Conservation (phyloP, 2,329 filamentous ascomycete species). For the Cryphonectria naterciae region DNA sequence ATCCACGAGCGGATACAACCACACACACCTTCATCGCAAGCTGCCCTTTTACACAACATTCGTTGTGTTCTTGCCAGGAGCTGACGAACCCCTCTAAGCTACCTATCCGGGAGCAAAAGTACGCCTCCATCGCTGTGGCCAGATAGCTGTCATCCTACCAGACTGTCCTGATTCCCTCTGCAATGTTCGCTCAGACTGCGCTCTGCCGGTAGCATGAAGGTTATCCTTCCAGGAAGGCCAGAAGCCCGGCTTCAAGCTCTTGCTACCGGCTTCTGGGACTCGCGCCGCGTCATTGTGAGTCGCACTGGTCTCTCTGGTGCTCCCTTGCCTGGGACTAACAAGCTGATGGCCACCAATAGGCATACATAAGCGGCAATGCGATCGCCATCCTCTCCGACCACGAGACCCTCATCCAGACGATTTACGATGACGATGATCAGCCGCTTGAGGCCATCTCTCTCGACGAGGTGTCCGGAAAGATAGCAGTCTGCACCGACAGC, state of each 20-base stretch:
- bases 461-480: conserved; percentile 82
- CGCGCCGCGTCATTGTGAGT: conserved; percentile 41
- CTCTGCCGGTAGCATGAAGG: conserved; percentile 46
- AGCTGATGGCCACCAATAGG: conserved; percentile 50
- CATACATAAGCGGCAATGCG: conserved; percentile 87
- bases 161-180: background rate
- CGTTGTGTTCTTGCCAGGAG: background rate
- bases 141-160: background rate
- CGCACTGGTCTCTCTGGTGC: conserved; percentile 27
- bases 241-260: conserved; percentile 52
- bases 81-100: background rate
- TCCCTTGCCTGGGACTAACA: background rate
- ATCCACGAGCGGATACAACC: background rate
- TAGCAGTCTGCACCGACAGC: conserved; percentile 72
- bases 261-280: conserved; percentile 51
- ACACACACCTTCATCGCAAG: background rate
- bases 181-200: conserved; percentile 23
- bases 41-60: background rate
- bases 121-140: background rate
- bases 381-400: conserved; percentile 81
- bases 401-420: conserved; percentile 80
- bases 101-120: background rate
- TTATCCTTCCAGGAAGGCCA: conserved; percentile 53
- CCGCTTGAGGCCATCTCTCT: conserved; percentile 75
- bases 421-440: conserved; percentile 78